Evolutionary conservation across 495 filamentous ascomycete genomes (phyloP).

Genomic region (Cryomyces minteri): DNA sequence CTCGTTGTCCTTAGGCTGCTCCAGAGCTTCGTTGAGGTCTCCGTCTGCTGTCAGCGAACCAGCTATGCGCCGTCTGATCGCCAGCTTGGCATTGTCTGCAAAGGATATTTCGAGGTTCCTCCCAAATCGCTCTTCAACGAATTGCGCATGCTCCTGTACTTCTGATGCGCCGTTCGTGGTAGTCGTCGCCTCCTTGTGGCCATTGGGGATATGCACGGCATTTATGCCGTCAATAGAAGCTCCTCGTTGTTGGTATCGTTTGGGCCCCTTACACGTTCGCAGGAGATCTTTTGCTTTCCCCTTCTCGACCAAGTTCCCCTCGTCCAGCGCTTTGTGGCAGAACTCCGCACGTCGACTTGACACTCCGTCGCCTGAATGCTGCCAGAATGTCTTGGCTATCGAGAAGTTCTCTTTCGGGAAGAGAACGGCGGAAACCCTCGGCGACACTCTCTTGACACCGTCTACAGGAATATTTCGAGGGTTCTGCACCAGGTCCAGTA

Average conservation of each 20-base stretch:
- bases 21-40: constrained; percentile 45
- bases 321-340: constrained; percentile 53
- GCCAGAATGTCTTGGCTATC: constrained; percentile 83
- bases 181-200: background rate
- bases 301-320: constrained; percentile 43
- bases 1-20: constrained; percentile 19
- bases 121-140: constrained; percentile 89
- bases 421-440: constrained; percentile 48
- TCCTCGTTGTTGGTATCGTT: constrained; percentile 25
- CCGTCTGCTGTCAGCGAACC: constrained; percentile 61
- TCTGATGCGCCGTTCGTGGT: constrained; percentile 18
- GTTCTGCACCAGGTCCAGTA: constrained; percentile 46
- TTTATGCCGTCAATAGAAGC: constrained; percentile 28
- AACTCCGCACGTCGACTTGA: constrained; percentile 86
- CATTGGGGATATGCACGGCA: background rate
- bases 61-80: constrained; percentile 73
- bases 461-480: constrained; percentile 16
- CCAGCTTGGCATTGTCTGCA: constrained; percentile 63
- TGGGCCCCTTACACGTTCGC: constrained; percentile 2
- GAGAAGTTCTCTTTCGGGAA: constrained; percentile 44
- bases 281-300: constrained; percentile 29
- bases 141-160: constrained; percentile 52
- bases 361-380: constrained; percentile 87
- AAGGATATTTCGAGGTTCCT: constrained; percentile 69
- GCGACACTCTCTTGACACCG: constrained; percentile 8